Conservation (phyloP, 345 rosid species). For the Citrus cavaleriei region DNA sequence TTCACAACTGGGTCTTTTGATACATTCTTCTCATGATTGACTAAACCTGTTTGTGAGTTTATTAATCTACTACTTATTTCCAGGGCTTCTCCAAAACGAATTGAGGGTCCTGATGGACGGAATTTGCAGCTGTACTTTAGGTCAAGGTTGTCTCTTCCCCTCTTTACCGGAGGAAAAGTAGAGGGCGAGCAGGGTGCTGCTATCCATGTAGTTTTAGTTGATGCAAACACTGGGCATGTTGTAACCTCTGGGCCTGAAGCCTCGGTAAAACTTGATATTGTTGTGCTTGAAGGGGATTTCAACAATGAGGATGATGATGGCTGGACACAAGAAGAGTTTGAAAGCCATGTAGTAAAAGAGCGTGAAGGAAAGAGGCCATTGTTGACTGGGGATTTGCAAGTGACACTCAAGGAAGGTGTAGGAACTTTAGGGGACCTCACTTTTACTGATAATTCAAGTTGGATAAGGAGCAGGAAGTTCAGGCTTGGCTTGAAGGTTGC, state of each 20-base stretch:
- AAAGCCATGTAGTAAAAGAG: constrained; percentile 90
- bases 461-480: constrained; percentile 97
- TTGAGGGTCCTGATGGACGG: constrained; percentile 88
- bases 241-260: constrained; percentile 83
- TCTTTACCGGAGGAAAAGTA: constrained; percentile 94
- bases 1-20: neutral
- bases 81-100: constrained; percentile 82
- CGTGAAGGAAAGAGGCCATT: constrained; percentile 96
- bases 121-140: constrained; percentile 72
- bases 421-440: constrained; percentile 88
- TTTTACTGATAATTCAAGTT: constrained; percentile 96
- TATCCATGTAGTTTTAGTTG: constrained; percentile 73
- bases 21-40: neutral
- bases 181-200: constrained; percentile 99
- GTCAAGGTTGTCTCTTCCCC: constrained; percentile 94
- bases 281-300: constrained; percentile 96
- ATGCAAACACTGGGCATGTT: constrained; percentile 64
- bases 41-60: neutral
- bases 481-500: constrained; percentile 85
- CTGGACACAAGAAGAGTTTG: constrained; percentile 91
- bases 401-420: constrained; percentile 93
- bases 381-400: constrained; percentile 80
- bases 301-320: constrained; percentile 88
- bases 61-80: constrained; percentile 12
- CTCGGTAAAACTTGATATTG: constrained; percentile 69